Base-by-base conservation (phyloP, 345 rosid genomes). In the Brassica cretica region DNA sequence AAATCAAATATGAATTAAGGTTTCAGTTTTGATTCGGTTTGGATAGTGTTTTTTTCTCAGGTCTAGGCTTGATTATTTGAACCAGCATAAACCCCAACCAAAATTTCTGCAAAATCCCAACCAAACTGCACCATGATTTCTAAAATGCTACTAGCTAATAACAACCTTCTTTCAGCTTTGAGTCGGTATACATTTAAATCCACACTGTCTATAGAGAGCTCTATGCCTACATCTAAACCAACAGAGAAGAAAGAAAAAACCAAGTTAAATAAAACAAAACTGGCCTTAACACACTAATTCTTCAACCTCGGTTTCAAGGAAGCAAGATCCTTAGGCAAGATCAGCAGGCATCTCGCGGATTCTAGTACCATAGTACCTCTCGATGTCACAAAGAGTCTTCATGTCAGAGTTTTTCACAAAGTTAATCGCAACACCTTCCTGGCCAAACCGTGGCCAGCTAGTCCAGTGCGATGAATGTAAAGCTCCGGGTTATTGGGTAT, bases 401-500 rank as follows among this genome's bases (percentile, higher is more conserved):
- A 89, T 91, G 68, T 91, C 97, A 2, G 90, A 89, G 14, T 80
- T 86, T 80, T 91, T 93, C 27, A 93, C 97, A 60, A 91, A 93
- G 79, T 91, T 93, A 59, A 93, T 91, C 0, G 96, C 98, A 58
- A 93, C 94, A 79, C 98, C 97, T 89, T 95, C 94, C 58, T 98
- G 89, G 59, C 98, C 99, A 75, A 93, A 95, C 56, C 98, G 24
- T 21, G 97, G 68, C 99, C 98, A 12, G 98, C 90, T 51, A 96
- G 88, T 55, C 99, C 99, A 72, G 91, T 94, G 60, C 98, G 86
- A 66, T 94, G 99, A 68, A 94, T 92, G 83, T 94, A 94, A 18
- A 94, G 97, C 81, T 94, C 99, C 70, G 96, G 92, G 82, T 88
- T 92, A 75, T 89, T 93, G 3, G 99, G 99, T 67, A 94, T 83